Base-by-base conservation (phyloP, 1,284 basidiomycete genomes). In the Agroathelia rolfsii region DNA sequence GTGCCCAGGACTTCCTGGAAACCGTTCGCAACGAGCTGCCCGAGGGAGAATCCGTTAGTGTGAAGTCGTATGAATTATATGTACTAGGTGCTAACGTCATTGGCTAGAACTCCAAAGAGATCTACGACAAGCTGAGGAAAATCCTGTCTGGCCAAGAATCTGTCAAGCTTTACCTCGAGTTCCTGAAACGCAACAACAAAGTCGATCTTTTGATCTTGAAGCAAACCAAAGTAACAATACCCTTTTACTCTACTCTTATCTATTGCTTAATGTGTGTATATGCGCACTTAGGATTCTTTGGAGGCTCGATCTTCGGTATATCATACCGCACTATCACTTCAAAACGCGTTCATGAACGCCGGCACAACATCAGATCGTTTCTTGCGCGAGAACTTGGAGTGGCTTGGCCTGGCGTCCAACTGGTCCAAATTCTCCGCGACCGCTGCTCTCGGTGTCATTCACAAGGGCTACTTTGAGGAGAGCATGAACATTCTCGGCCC, bases 401-500 rank as follows among this genome's bases (percentile, higher is more conserved):
- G 90, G 89, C 72, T 97, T 2, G 84, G 76, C 15, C 70, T 87
- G 39, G 93, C 93, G 2, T 83, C 81, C 24, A 95, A 97, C 53
- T 97, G 93, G 93, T 87, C 88, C 26, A 97, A 96, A 52, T 97
- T 96, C 60, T 87, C 88, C 6, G 87, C 92, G 2, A 95, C 93
- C 5, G 90, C 92, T 15, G 89, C 85, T 6, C 75, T 97, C 15
- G 93, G 93, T 46, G 86, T 96, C 32, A 95, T 97, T 44, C 90
- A 96, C 63, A 92, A 93, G 46, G 93, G 93, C 27, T 92, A 90
- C 52, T 85, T 90, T 49, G 78, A 88, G 46, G 84, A 94, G 54
- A 90, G 89, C 32, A 83, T 85, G 72, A 78, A 77, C 32, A 86
- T 96, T 33, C 74, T 97, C 17, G 81, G 83, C n/a, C 93, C 93